These are phyloP conservation scores for Paracamarosporium sp. DNA, from an alignment of 2,329 filamentous ascomycete species.

Conservation along the genomic window DNA sequence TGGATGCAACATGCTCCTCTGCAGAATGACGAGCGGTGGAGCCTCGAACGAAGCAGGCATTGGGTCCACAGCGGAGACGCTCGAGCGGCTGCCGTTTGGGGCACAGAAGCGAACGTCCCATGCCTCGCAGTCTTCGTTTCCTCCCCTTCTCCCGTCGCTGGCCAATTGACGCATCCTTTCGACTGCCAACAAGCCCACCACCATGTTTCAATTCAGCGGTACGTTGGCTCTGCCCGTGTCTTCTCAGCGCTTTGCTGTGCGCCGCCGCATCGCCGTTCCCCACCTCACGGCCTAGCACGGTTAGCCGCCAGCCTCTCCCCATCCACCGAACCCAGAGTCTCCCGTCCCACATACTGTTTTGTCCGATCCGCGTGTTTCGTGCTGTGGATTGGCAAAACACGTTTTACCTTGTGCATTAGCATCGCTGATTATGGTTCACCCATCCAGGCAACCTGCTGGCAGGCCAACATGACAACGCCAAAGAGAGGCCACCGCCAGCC, in stretches of 20 bases:
- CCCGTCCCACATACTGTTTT: slow-evolving; percentile 6
- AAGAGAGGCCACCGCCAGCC: slow-evolving; percentile 56
- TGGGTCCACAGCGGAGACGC: slow-evolving; percentile 8
- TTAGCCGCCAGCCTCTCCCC: slow-evolving; percentile 5
- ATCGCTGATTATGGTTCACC: slow-evolving; percentile 34
- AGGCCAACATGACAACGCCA: slow-evolving; percentile 46
- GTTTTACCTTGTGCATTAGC: slow-evolving; percentile 35
- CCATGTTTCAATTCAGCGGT: slow-evolving; percentile 49
- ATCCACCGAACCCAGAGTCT: neutral
- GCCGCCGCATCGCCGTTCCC: slow-evolving; percentile 4
- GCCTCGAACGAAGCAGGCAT: neutral
- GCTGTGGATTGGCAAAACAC: slow-evolving; percentile 25
- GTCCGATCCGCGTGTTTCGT: slow-evolving; percentile 22
- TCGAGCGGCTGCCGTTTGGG: slow-evolving; percentile 7
- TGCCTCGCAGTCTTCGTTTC: neutral
- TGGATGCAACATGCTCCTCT: neutral
- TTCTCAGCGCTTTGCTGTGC: slow-evolving; percentile 1
- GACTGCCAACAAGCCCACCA: slow-evolving; percentile 9
- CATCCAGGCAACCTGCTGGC: slow-evolving; percentile 44
- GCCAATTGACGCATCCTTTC: slow-evolving; percentile 8
- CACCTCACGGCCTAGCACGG: slow-evolving; percentile 13
- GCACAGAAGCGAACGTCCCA: slow-evolving; percentile 4
- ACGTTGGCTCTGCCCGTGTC: slow-evolving; percentile 21
- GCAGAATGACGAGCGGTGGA: neutral
- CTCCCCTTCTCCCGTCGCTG: neutral